Conservation (phyloP, 1,139 yeast genomes). For the Meyerozyma guilliermondii region DNA sequence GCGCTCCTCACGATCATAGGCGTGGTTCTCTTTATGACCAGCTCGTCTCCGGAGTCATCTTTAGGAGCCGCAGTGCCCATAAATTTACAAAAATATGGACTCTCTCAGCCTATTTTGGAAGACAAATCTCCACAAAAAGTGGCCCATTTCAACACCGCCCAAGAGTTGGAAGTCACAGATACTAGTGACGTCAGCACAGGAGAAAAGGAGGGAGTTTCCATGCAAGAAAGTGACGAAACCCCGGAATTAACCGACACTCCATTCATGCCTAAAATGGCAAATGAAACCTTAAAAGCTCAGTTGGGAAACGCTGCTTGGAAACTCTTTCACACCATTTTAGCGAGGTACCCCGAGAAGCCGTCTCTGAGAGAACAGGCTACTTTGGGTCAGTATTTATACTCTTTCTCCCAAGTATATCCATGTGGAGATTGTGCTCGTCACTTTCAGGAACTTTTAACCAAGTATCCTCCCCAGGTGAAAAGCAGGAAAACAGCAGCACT, state of each 20-base stretch:
- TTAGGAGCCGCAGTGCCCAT: slow-evolving; percentile 24
- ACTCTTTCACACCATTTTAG: slow-evolving; percentile 79
- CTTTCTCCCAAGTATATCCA: slow-evolving; percentile 79
- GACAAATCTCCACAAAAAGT: neutral
- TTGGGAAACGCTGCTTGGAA: slow-evolving; percentile 90
- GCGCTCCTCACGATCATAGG: slow-evolving; percentile 19
- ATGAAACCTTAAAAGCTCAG: slow-evolving; percentile 57
- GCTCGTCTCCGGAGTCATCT: slow-evolving; percentile 15
- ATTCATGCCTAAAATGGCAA: slow-evolving; percentile 85
- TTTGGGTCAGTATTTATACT: slow-evolving; percentile 45
- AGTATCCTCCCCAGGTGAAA: slow-evolving; percentile 81
- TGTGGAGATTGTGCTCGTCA: slow-evolving; percentile 96
- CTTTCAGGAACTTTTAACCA: slow-evolving; percentile 60
- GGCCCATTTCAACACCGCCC: neutral
- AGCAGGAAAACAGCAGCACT: slow-evolving; percentile 78
- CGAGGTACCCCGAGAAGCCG: slow-evolving; percentile 87
- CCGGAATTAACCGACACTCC: slow-evolving; percentile 40
- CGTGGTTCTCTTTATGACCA: slow-evolving; percentile 23
- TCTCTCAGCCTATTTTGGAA: neutral
- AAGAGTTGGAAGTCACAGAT: neutral
- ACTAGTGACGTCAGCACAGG: neutral
- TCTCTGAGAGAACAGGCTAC: slow-evolving; percentile 56
- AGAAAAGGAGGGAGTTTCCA: neutral
- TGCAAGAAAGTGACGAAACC: neutral
- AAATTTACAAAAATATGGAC: slow-evolving; percentile 5